phyloP scores from a whole-genome alignment of 306 rosid species.

The Betula pendula region DNA sequence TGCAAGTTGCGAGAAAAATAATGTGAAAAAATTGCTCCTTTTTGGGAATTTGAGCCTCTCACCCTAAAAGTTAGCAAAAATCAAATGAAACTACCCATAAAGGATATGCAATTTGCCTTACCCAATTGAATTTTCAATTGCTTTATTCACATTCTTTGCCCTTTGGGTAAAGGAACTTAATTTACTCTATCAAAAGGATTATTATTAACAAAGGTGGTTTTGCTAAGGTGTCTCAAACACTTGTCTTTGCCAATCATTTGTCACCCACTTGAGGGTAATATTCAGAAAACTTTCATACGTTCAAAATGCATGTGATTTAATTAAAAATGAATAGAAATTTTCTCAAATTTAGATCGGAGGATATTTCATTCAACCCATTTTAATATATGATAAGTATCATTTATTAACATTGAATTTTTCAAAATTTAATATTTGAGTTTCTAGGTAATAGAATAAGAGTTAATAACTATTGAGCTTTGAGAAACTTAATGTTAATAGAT shows the following conservation, averaged over 20 bases:
- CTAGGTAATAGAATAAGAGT: no score
- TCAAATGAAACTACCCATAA: neutral
- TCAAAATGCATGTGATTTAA: no score
- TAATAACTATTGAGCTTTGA: no score
- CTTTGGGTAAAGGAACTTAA: no score
- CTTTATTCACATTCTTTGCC: neutral
- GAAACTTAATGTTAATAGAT: no score
- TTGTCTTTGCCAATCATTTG: slow-evolving; percentile 31
- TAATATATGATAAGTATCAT: no score
- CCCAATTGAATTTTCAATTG: neutral
- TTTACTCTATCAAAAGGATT: neutral
- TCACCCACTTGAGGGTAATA: neutral
- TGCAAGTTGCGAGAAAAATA: neutral
- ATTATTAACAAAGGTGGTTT: neutral
- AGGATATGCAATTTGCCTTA: neutral
- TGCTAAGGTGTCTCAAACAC: neutral
- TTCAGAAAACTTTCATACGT: no score
- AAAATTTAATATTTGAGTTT: no score
- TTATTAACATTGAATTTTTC: no score
- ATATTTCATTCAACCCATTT: no score
- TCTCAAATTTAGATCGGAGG: no score
- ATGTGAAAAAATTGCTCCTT: neutral
- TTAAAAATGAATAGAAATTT: no score
- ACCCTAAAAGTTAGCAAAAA: neutral
- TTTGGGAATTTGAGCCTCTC: neutral